These are phyloP conservation scores for Globisporangium lucens DNA, from an alignment of 352 stramenopile species.

Conservation along the genomic window DNA sequence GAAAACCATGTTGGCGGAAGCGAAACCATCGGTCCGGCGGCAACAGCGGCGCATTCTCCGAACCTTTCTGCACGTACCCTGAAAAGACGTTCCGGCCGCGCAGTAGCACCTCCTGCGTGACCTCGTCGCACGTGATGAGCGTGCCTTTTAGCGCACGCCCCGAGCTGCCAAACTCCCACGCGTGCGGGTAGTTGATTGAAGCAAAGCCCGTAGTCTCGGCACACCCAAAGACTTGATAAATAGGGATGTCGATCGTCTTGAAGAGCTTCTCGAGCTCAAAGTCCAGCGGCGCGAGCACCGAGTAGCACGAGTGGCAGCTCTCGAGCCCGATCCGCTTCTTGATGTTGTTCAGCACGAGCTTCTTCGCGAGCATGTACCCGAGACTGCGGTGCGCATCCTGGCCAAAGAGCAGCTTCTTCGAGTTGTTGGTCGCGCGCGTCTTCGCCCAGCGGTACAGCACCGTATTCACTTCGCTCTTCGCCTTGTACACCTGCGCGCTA, in stretches of 20 bases:
- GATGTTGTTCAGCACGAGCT: constrained; percentile 73
- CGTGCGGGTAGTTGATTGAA: constrained; percentile 66
- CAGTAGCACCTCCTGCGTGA: constrained; percentile 58
- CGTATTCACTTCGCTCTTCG: constrained; percentile 72
- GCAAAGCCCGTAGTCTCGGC: constrained; percentile 68
- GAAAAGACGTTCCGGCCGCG: constrained; percentile 71
- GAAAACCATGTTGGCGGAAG: constrained; percentile 51
- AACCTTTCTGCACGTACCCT: constrained; percentile 46
- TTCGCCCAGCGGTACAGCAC: constrained; percentile 77
- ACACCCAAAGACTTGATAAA: constrained; percentile 75
- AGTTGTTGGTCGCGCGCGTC: constrained; percentile 72
- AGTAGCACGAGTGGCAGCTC: constrained; percentile 73
- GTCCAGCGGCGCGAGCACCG: constrained; percentile 67
- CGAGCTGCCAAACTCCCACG: constrained; percentile 70
- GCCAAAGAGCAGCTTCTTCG: constrained; percentile 68
- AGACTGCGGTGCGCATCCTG: constrained; percentile 51
- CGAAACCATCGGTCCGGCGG: constrained; percentile 49
- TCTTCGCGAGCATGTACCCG: constrained; percentile 77
- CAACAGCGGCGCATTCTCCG: constrained; percentile 18
- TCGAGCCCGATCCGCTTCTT: constrained; percentile 79
- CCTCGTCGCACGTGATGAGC: constrained; percentile 58
- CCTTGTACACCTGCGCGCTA: constrained; percentile 62
- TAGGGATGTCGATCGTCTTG: constrained; percentile 78
- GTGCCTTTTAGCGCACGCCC: constrained; percentile 58
- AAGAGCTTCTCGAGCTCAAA: constrained; percentile 82